These are phyloP conservation scores for Tylopilus sp. DNA, from an alignment of 1,284 basidiomycete species.

Conservation along the genomic window DNA sequence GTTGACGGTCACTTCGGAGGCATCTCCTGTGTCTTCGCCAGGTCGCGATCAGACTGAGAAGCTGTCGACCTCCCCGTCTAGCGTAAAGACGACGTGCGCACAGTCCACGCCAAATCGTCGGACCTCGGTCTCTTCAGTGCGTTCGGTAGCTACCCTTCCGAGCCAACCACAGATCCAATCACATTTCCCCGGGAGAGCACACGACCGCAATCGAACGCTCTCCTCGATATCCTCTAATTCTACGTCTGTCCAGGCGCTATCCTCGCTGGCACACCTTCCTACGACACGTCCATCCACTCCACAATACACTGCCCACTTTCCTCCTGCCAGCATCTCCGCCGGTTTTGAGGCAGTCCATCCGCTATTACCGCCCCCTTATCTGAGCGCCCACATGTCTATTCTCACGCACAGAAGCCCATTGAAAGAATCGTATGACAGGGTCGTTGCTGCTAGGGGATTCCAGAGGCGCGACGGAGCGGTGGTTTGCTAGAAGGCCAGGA, in stretches of 20 bases:
- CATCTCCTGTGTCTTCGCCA: slow-evolving; percentile 44
- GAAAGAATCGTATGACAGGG: slow-evolving; percentile 66
- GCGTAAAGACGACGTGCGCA: slow-evolving; percentile 35
- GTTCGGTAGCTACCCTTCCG: slow-evolving; percentile 61
- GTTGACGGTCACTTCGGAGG: slow-evolving; percentile 56
- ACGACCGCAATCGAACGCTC: slow-evolving; percentile 61
- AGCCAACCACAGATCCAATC: slow-evolving; percentile 33
- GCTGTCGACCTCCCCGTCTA: slow-evolving; percentile 40
- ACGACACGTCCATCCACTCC: slow-evolving; percentile 53
- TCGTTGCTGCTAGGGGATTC: slow-evolving; percentile 52
- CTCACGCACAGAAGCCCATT: slow-evolving; percentile 62
- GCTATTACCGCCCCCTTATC: slow-evolving; percentile 65
- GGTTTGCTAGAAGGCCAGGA: slow-evolving; percentile 1
- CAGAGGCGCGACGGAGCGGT: slow-evolving; percentile 23
- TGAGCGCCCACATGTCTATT: slow-evolving; percentile 66
- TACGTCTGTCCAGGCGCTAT: slow-evolving; percentile 61
- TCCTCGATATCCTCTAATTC: slow-evolving; percentile 63
- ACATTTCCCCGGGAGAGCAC: slow-evolving; percentile 35
- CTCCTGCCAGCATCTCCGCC: slow-evolving; percentile 50
- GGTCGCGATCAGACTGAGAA: slow-evolving; percentile 29
- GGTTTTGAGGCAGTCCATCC: slow-evolving; percentile 62
- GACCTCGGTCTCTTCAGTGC: slow-evolving; percentile 64
- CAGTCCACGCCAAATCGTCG: slow-evolving; percentile 42
- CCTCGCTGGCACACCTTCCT: slow-evolving; percentile 60
- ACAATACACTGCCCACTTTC: slow-evolving; percentile 52